Evolutionary conservation across 345 rosid species (phyloP).

Genomic region (Syzygium oleosum): DNA sequence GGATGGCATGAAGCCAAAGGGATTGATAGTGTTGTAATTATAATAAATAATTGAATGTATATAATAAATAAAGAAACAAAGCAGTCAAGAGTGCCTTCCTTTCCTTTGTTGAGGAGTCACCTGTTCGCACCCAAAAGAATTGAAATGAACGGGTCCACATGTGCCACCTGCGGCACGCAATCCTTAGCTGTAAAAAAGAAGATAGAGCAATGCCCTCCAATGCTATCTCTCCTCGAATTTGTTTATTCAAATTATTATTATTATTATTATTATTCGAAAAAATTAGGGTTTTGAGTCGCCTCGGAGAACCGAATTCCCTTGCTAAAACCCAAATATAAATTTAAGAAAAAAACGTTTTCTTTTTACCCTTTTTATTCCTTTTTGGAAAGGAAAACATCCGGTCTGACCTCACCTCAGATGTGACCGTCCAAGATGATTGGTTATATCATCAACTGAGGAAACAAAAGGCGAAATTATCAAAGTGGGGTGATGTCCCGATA

Average conservation of each 20-base stretch:
- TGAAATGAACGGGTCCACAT: slow-evolving; percentile 3
- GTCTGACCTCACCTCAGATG: background rate
- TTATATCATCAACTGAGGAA: background rate
- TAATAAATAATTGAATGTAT: background rate
- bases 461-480: background rate
- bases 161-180: slow-evolving; percentile 4
- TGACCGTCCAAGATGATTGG: background rate
- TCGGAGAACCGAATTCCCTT: slow-evolving; percentile 5
- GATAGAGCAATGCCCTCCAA: background rate
- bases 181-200: slow-evolving; percentile 2
- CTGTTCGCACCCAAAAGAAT: background rate
- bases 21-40: background rate
- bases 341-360: background rate
- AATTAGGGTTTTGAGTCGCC: background rate
- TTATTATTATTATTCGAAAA: background rate
- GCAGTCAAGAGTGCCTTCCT: background rate
- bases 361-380: background rate
- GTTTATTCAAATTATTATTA: background rate
- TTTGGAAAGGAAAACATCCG: background rate
- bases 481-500: background rate
- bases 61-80: background rate
- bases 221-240: background rate
- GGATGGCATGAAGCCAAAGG: background rate
- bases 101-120: background rate
- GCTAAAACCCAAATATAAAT: background rate